phyloP scores from a whole-genome alignment of 768 basidiomycete genomes.

The Trametes gibbosa region DNA sequence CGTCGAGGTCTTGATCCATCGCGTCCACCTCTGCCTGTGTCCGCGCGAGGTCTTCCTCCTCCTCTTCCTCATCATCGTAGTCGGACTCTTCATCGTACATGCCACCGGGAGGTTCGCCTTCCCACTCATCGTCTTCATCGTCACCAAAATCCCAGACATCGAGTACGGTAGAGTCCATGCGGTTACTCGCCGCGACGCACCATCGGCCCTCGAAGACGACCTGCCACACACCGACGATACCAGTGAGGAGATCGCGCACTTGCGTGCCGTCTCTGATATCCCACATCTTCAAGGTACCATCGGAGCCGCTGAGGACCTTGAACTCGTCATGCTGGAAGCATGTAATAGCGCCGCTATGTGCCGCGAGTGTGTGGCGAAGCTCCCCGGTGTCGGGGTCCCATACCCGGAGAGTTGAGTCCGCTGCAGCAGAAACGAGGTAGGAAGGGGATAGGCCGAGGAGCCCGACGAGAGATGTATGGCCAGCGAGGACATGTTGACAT shows the following conservation, averaged over 20 bases:
- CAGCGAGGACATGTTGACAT: slow-evolving; percentile 76
- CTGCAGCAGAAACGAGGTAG: slow-evolving; percentile 91
- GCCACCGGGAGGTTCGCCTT: slow-evolving; percentile 73
- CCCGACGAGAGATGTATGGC: slow-evolving; percentile 94
- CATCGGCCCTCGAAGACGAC: slow-evolving; percentile 92
- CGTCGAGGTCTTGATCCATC: slow-evolving; percentile 67
- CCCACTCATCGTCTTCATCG: slow-evolving; percentile 74
- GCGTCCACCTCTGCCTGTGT: slow-evolving; percentile 64
- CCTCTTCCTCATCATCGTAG: slow-evolving; percentile 45
- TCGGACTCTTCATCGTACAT: slow-evolving; percentile 70
- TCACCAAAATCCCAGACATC: slow-evolving; percentile 91
- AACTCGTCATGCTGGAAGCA: slow-evolving; percentile 99
- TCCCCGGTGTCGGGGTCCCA: slow-evolving; percentile 90
- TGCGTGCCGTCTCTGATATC: slow-evolving; percentile 84
- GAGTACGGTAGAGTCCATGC: slow-evolving; percentile 70
- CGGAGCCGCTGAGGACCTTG: slow-evolving; percentile 93
- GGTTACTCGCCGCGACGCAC: slow-evolving; percentile 92
- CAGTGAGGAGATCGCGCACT: slow-evolving; percentile 84
- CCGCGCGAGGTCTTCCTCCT: slow-evolving; percentile 44
- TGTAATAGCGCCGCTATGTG: slow-evolving; percentile 96
- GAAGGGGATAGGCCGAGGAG: slow-evolving; percentile 87
- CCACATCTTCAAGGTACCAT: slow-evolving; percentile 99
- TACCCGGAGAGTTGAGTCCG: slow-evolving; percentile 90
- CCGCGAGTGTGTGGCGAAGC: slow-evolving; percentile 76
- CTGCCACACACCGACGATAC: slow-evolving; percentile 96